Evolutionary conservation across 768 basidiomycete species (phyloP).

Genomic region (Lactarius sanguifluus): DNA sequence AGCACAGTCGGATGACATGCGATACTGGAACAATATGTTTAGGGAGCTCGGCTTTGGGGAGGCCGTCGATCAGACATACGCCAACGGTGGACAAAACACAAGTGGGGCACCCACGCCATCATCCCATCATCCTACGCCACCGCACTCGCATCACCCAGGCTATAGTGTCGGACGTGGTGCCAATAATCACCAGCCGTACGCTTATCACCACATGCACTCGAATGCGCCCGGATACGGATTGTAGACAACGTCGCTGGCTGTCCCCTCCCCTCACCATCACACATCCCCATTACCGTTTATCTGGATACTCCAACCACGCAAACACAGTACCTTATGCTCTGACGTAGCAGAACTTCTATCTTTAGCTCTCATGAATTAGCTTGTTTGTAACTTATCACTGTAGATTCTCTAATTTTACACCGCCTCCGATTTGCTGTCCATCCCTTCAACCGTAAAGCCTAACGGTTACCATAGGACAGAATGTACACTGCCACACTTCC

Average conservation of each 20-base stretch:
- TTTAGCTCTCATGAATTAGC: slow-evolving; percentile 2
- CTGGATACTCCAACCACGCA: slow-evolving; percentile 6
- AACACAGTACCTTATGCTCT: slow-evolving; percentile 16
- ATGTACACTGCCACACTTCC: neutral
- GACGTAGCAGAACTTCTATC: slow-evolving; percentile 9
- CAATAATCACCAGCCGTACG: slow-evolving; percentile 18
- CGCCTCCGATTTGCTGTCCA: slow-evolving; percentile 1
- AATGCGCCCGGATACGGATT: slow-evolving; percentile 28
- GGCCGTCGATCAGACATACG: slow-evolving; percentile 32
- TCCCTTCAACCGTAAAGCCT: neutral
- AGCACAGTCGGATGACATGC: slow-evolving; percentile 49
- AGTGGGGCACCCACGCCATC: slow-evolving; percentile 2
- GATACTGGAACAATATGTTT: slow-evolving; percentile 76
- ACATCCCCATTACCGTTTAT: slow-evolving; percentile 3
- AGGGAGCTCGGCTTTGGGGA: slow-evolving; percentile 68
- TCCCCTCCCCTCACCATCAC: neutral
- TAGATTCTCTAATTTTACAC: slow-evolving; percentile 20
- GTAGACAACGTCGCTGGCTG: slow-evolving; percentile 12
- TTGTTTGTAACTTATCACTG: slow-evolving; percentile 26
- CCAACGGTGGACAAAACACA: slow-evolving; percentile 1
- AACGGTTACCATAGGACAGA: neutral
- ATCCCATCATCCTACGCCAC: neutral
- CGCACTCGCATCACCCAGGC: slow-evolving; percentile 7
- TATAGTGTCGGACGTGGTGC: slow-evolving; percentile 11
- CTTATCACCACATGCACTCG: slow-evolving; percentile 30